Percentiles rank a stretch among this genome's conserved stretches.
Conservation (phyloP, 148 eudicot species). For the Pharnaceum exiguum region DNA sequence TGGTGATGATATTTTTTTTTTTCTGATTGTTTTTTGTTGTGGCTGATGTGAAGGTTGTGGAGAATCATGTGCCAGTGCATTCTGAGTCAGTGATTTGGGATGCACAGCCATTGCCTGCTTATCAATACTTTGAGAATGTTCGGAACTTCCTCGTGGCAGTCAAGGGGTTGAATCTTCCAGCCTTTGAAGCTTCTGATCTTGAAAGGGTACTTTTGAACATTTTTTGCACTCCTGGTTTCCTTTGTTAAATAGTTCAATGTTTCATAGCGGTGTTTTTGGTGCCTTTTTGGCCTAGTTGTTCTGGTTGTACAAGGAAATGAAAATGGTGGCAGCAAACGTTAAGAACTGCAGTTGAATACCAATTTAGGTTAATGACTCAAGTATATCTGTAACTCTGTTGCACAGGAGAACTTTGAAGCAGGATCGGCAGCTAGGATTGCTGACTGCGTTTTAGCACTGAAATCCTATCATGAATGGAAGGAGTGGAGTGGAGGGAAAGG, state of each 20-base stretch:
- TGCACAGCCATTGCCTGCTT: slow-evolving; percentile 89
- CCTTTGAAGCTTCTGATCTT: slow-evolving; percentile 82
- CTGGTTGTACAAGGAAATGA: no score
- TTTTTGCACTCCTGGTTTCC: neutral
- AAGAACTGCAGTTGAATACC: no score
- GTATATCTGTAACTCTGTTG: neutral
- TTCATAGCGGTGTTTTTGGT: no score
- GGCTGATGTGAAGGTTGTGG: slow-evolving; percentile 51
- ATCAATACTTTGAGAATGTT: slow-evolving; percentile 95
- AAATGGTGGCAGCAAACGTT: no score
- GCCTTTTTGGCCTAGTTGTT: no score
- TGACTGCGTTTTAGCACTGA: slow-evolving; percentile 80
- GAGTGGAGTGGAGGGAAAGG: slow-evolving; percentile 67
- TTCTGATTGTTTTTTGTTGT: neutral
- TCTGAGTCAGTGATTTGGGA: slow-evolving; percentile 54
- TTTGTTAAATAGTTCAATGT: neutral
- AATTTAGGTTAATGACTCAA: neutral
- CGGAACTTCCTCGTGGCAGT: slow-evolving; percentile 73
- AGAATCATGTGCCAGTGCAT: slow-evolving; percentile 32
- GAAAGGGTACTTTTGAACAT: slow-evolving; percentile 51
- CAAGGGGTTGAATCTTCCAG: slow-evolving; percentile 61
- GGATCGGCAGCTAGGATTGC: slow-evolving; percentile 73
- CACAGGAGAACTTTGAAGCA: slow-evolving; percentile 61
- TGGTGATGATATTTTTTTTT: neutral
- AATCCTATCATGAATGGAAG: slow-evolving; percentile 79